These are phyloP conservation scores for Epichloe gansuensis DNA, from an alignment of 2,329 filamentous ascomycete genomes.

Conservation along the genomic window DNA sequence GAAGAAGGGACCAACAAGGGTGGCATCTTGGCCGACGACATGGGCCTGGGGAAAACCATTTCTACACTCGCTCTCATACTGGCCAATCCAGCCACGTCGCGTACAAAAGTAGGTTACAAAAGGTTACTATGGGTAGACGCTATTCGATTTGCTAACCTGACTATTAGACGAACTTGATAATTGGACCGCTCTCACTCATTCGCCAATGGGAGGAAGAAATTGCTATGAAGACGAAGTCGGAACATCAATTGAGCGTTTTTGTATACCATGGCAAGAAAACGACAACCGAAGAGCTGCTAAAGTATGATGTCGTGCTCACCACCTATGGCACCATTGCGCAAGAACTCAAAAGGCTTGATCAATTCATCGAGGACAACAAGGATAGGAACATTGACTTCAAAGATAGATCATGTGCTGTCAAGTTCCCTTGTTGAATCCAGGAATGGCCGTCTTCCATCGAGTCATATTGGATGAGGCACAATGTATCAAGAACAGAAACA, in stretches of 20 bases:
- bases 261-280: conserved; percentile 60
- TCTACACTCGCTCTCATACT: conserved; percentile 71
- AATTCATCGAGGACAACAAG: conserved; percentile 36
- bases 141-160: conserved; percentile 17
- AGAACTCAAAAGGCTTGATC: conserved; percentile 51
- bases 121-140: conserved; percentile 29
- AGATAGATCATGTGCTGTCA: conserved; percentile 21
- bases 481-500: conserved; percentile 64
- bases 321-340: conserved; percentile 66
- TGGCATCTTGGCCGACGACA: conserved; percentile 87
- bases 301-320: conserved; percentile 70
- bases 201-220: conserved; percentile 82
- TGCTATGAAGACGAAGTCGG: conserved; percentile 48
- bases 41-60: conserved; percentile 86
- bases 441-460: conserved; percentile 55
- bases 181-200: conserved; percentile 69
- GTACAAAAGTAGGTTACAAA: conserved; percentile 21
- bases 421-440: conserved; percentile 48
- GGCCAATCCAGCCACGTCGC: conserved; percentile 44
- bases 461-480: conserved; percentile 83
- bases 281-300: conserved; percentile 45
- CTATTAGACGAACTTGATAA: conserved; percentile 66
- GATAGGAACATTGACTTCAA: conserved; percentile 27
- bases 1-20: conserved; percentile 68
- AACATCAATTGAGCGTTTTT: conserved; percentile 49